phyloP scores from a whole-genome alignment of 139 green algal species.

The Diplosphaera chodatii region DNA sequence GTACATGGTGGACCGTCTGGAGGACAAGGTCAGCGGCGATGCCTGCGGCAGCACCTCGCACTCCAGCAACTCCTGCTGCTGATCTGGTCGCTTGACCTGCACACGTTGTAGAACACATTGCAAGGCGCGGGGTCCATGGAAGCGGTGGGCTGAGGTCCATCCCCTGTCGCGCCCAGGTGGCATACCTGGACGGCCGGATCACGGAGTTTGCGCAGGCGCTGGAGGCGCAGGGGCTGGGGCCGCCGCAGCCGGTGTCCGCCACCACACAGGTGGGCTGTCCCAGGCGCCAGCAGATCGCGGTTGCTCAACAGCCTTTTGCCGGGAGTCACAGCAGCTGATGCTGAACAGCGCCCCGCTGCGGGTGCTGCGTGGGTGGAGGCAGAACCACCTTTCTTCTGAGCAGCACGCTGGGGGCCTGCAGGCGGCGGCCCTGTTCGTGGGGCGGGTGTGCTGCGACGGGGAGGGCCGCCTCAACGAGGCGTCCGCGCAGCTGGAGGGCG shows the following conservation, averaged over 20 bases:
- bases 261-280: conserved; percentile 16
- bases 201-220: conserved; percentile 20
- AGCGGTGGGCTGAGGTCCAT: too few relatives aligned
- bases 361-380: too few relatives aligned
- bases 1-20: conserved; percentile 46
- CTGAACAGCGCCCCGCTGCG: too few relatives aligned
- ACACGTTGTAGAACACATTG: too few relatives aligned
- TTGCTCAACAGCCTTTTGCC: too few relatives aligned
- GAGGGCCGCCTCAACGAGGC: conserved; percentile 55
- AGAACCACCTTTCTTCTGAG: too few relatives aligned
- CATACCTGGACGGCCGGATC: conserved; percentile 47
- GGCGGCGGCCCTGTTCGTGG: conserved; percentile 53
- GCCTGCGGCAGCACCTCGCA: too few relatives aligned
- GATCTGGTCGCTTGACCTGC: too few relatives aligned
- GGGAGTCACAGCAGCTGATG: too few relatives aligned
- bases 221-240: conserved; percentile 5
- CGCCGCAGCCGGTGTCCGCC: conserved; percentile 20
- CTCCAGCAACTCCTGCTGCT: too few relatives aligned
- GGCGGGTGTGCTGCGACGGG: conserved; percentile 59
- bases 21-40: conserved; percentile 38
- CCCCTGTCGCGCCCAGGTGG: conserved; percentile 13
- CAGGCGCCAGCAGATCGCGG: too few relatives aligned
- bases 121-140: too few relatives aligned
- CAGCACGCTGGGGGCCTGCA: conserved; percentile 18
- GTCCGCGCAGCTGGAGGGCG: conserved; percentile 73